A percentile compares a stretch with the other conserved stretches of the same genome.
These are phyloP conservation scores for Conringia planisiliqua DNA, from an alignment of 345 rosid genomes.

Conservation along the genomic window DNA sequence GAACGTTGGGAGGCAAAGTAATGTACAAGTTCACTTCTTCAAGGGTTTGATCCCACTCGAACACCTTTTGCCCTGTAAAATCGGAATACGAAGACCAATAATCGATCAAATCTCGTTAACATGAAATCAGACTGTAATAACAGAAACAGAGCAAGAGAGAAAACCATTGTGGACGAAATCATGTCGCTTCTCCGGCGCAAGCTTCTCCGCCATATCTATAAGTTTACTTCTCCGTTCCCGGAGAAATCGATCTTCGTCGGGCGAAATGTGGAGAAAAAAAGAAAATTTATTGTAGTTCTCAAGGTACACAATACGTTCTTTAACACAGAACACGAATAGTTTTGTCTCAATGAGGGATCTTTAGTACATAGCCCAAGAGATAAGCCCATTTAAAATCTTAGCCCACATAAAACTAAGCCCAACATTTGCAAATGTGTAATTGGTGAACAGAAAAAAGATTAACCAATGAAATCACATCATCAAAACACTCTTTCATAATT, in stretches of 20 bases:
- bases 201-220: slow-evolving; percentile 38
- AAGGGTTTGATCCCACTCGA: slow-evolving; percentile 95
- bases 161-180: slow-evolving; percentile 34
- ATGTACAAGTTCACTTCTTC: slow-evolving; percentile 86
- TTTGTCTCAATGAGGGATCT: background rate
- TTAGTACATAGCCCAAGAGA: background rate
- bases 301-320: background rate
- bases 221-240: slow-evolving; percentile 1
- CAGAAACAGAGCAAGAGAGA: background rate
- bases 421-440: background rate
- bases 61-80: slow-evolving; percentile 60
- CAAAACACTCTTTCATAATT: background rate
- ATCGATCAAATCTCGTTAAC: slow-evolving; percentile 6
- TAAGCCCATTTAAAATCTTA: background rate
- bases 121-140: background rate
- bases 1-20: slow-evolving; percentile 62
- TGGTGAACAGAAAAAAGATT: background rate
- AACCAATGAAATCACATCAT: background rate
- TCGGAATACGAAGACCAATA: background rate
- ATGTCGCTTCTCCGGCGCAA: slow-evolving; percentile 39
- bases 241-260: slow-evolving; percentile 1
- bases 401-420: background rate
- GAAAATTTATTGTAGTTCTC: background rate
- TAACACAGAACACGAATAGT: background rate
- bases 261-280: background rate